phyloP scores from a whole-genome alignment of 495 filamentous ascomycete species.

The Penicillium turbatum region DNA sequence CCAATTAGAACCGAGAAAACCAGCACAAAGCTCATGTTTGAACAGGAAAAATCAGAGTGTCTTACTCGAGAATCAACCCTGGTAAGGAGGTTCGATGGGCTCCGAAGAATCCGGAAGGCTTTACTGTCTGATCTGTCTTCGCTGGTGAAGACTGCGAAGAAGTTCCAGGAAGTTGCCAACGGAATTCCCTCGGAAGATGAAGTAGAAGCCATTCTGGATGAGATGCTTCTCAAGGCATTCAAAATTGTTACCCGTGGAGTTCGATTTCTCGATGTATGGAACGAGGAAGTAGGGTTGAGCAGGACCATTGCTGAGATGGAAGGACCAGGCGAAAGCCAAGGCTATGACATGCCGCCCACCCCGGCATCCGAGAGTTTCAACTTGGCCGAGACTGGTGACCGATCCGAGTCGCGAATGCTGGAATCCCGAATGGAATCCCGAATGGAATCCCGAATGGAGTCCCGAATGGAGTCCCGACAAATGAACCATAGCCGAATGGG shows the following conservation, averaged over 20 bases:
- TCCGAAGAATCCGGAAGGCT: slow-evolving; percentile 78
- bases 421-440: slow-evolving; percentile 8
- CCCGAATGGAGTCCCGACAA: slow-evolving; percentile 19
- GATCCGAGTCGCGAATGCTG: slow-evolving; percentile 27
- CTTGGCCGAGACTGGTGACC: slow-evolving; percentile 22
- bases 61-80: slow-evolving; percentile 73
- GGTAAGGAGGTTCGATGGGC: slow-evolving; percentile 66
- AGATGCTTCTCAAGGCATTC: slow-evolving; percentile 90
- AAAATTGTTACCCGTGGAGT: slow-evolving; percentile 90
- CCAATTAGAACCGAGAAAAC: neutral
- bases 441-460: slow-evolving; percentile 6
- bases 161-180: slow-evolving; percentile 62
- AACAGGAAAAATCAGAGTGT: slow-evolving; percentile 80
- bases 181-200: slow-evolving; percentile 50
- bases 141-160: slow-evolving; percentile 81
- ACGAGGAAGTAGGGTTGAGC: slow-evolving; percentile 65
- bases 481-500: slow-evolving; percentile 37
- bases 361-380: slow-evolving; percentile 59
- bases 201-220: slow-evolving; percentile 75
- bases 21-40: slow-evolving; percentile 3
- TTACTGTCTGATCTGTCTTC: slow-evolving; percentile 84
- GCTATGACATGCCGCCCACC: slow-evolving; percentile 57
- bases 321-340: slow-evolving; percentile 20
- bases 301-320: slow-evolving; percentile 60
- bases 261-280: slow-evolving; percentile 85